These are phyloP conservation scores for Cyberlindnera amylophila DNA, from an alignment of 805 yeast species.

Conservation along the genomic window DNA sequence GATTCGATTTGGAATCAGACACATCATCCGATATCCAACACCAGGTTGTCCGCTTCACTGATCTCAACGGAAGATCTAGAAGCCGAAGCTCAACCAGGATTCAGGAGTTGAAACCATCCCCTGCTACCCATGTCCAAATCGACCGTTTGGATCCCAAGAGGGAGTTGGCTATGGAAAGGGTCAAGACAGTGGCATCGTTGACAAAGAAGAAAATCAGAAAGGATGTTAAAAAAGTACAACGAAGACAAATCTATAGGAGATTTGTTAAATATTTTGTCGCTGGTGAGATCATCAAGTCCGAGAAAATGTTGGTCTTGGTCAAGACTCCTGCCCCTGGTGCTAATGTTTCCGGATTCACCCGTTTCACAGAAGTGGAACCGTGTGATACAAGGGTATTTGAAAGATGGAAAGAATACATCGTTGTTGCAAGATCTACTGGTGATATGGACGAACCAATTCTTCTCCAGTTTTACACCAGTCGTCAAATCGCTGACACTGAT, in stretches of 20 bases:
- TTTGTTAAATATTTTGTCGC: constrained; percentile 34
- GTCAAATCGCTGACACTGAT: constrained; percentile 31
- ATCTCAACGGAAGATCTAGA: not conserved
- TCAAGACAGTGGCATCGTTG: constrained; percentile 25
- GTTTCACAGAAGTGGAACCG: constrained; percentile 46
- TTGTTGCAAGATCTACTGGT: constrained; percentile 66
- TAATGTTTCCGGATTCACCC: constrained; percentile 26
- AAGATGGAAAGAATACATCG: constrained; percentile 76
- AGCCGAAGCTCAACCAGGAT: constrained; percentile 1
- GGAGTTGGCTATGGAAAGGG: constrained; percentile 18
- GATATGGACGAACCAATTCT: constrained; percentile 46
- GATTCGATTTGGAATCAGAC: not conserved
- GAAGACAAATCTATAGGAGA: constrained; percentile 22
- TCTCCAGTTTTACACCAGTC: constrained; percentile 57
- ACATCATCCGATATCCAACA: not conserved
- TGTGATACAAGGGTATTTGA: constrained; percentile 56
- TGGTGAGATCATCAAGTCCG: constrained; percentile 66
- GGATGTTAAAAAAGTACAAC: constrained; percentile 15
- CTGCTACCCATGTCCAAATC: constrained; percentile 1
- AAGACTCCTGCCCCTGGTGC: constrained; percentile 31
- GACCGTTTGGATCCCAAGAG: constrained; percentile 18
- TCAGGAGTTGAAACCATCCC: constrained; percentile 9
- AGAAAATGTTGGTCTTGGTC: constrained; percentile 65
- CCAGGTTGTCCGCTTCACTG: constrained; percentile 3
- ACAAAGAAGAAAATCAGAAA: constrained; percentile 18